Percentiles rank a stretch among this genome's conserved stretches.
These are phyloP conservation scores for carrot (Daucus carota) DNA, from an alignment of 129 eudicot genomes.

Conservation along the genomic window DNA sequence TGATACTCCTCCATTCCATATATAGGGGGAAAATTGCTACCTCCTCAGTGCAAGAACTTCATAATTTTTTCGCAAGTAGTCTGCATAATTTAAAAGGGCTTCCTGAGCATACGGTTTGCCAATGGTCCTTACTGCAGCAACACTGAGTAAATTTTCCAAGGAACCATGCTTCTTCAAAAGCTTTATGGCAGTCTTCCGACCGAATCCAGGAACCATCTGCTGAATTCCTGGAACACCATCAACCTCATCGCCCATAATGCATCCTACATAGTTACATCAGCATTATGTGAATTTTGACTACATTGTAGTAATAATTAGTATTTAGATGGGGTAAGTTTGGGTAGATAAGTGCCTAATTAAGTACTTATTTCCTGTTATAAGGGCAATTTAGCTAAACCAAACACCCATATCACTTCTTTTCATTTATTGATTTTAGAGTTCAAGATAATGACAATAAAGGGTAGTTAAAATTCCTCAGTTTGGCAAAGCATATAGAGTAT, in stretches of 20 bases:
- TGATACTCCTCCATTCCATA: background rate
- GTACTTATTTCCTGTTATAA: background rate
- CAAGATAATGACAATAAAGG: background rate
- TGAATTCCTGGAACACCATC: slow-evolving; percentile 98
- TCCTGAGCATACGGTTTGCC: slow-evolving; percentile 82
- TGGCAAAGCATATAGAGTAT: background rate
- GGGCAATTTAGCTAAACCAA: background rate
- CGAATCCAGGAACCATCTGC: slow-evolving; percentile 81
- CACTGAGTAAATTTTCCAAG: slow-evolving; percentile 60
- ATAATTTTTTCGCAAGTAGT: slow-evolving; percentile 59
- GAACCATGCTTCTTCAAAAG: slow-evolving; percentile 75
- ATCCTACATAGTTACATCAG: slow-evolving; percentile 38
- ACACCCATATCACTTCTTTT: background rate
- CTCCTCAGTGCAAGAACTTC: slow-evolving; percentile 83
- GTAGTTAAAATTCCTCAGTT: background rate
- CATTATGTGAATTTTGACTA: background rate
- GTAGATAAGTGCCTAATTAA: background rate
- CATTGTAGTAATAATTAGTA: background rate
- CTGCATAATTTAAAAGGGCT: slow-evolving; percentile 74
- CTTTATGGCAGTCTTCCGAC: slow-evolving; percentile 85
- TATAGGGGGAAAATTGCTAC: slow-evolving; percentile 25
- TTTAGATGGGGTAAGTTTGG: background rate
- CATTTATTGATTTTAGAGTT: background rate
- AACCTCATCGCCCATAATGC: slow-evolving; percentile 83
- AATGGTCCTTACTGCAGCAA: slow-evolving; percentile 85